These are phyloP conservation scores for Symbiodinium pilosum DNA, from an alignment of 73 alveolate genomes.

Conservation along the genomic window DNA sequence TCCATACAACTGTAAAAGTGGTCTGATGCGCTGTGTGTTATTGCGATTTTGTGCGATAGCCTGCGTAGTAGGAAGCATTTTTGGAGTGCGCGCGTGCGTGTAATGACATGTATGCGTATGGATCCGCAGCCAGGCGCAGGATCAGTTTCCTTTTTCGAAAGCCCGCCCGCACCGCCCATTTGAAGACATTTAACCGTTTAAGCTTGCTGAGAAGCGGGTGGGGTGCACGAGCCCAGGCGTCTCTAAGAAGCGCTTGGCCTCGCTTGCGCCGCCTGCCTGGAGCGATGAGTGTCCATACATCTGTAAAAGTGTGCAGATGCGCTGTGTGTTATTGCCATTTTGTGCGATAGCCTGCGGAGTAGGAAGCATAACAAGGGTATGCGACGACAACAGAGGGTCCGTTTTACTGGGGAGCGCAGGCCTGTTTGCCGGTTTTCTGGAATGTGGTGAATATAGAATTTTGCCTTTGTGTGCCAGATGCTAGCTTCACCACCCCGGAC, in stretches of 20 bases:
- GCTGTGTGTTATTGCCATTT: neutral
- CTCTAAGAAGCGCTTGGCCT: neutral
- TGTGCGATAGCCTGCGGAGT: neutral
- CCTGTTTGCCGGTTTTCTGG: too few species aligned
- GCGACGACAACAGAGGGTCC: too few species aligned
- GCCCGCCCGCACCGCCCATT: slow-evolving; percentile 1
- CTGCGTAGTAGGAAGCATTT: neutral
- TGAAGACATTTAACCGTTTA: neutral
- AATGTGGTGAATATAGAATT: too few species aligned
- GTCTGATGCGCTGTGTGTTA: too few species aligned
- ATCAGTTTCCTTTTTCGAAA: neutral
- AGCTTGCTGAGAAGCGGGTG: too few species aligned
- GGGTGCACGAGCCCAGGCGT: neutral
- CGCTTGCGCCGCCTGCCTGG: too few species aligned
- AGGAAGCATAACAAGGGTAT: neutral
- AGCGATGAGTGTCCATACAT: neutral
- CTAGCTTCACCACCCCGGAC: too few species aligned
- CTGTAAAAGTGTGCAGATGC: neutral
- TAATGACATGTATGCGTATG: neutral
- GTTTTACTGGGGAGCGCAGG: too few species aligned
- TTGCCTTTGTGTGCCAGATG: too few species aligned
- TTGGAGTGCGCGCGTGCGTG: neutral
- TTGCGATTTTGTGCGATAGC: neutral
- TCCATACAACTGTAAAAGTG: neutral
- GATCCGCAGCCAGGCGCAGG: neutral